Evolutionary conservation across 495 filamentous ascomycete genomes (phyloP).

Genomic region (Aspergillus indologenus): DNA sequence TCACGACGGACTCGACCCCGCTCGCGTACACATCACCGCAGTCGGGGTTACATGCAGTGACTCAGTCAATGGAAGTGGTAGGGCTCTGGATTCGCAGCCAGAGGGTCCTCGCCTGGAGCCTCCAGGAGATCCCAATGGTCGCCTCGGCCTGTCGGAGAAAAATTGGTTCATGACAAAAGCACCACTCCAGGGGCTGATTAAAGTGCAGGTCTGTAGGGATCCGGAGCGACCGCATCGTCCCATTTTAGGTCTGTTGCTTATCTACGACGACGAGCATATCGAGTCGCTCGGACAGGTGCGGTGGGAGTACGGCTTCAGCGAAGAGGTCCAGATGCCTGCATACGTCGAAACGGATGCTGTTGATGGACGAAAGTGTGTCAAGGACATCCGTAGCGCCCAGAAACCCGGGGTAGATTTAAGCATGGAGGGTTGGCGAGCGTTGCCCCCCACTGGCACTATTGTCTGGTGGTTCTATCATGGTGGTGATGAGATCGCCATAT

Average conservation of each 20-base stretch:
- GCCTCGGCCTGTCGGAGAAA: no score
- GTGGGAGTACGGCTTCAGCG: conserved; percentile 9
- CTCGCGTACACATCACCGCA: not conserved
- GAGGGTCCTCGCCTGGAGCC: not conserved
- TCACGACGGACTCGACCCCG: conserved; percentile 13
- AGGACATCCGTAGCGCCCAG: no score
- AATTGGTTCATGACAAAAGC: conserved; percentile 18
- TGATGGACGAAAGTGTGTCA: no score
- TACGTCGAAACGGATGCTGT: conserved; percentile 6
- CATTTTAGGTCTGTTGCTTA: conserved; percentile 11
- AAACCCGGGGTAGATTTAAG: no score
- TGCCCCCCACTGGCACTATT: conserved; percentile 10
- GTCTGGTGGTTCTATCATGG: conserved; percentile 11
- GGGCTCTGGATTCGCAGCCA: no score
- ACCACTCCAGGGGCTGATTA: conserved; percentile 10
- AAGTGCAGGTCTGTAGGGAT: conserved; percentile 14
- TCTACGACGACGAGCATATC: conserved; percentile 13
- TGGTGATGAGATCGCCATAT: conserved; percentile 9
- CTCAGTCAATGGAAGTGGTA: not conserved
- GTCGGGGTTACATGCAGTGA: conserved; percentile 15
- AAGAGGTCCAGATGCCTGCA: conserved; percentile 5
- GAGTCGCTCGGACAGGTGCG: conserved; percentile 17
- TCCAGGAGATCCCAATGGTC: no score
- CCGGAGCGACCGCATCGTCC: conserved; percentile 7
- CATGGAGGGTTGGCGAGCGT: no score